These are phyloP conservation scores for Gynandropsis gynandra DNA, from an alignment of 345 rosid species.

Conservation along the genomic window DNA sequence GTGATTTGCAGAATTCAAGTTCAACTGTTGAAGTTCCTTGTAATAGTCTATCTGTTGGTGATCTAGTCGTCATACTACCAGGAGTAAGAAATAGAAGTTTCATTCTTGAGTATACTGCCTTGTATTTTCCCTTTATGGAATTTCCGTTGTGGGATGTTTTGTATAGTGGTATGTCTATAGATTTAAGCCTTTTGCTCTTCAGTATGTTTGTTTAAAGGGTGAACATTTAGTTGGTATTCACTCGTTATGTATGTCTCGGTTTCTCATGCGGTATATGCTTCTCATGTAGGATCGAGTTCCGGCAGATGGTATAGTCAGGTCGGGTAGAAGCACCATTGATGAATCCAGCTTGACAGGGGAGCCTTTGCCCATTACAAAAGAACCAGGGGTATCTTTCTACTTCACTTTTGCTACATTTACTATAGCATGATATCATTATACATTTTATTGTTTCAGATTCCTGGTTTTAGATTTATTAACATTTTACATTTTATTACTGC, in stretches of 20 bases:
- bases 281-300: conserved; percentile 76
- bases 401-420: conserved; percentile 4
- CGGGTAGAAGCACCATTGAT: conserved; percentile 87
- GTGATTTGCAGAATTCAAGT: conserved; percentile 29
- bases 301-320: conserved; percentile 85
- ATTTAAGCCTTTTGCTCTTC: neutral
- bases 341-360: conserved; percentile 98
- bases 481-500: conserved; percentile 1
- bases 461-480: conserved; percentile 5
- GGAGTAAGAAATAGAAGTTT: conserved; percentile 58
- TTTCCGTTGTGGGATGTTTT: neutral
- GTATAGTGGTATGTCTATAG: neutral
- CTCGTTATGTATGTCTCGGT: conserved; percentile 2
- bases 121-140: conserved; percentile 14
- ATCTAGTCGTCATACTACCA: conserved; percentile 74
- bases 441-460: neutral
- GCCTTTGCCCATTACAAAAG: conserved; percentile 89
- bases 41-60: conserved; percentile 76
- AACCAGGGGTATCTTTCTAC: conserved; percentile 64
- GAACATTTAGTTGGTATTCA: neutral
- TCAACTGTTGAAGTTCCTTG: conserved; percentile 83
- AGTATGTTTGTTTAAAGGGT: neutral
- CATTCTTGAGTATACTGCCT: conserved; percentile 22
- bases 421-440: conserved; percentile 11
- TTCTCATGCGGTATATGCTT: conserved; percentile 12